A percentile compares a stretch with the other conserved stretches of the same genome.
Conservation (phyloP, 2,329 filamentous ascomycete genomes). For the Lasiodiplodia theobromae region DNA sequence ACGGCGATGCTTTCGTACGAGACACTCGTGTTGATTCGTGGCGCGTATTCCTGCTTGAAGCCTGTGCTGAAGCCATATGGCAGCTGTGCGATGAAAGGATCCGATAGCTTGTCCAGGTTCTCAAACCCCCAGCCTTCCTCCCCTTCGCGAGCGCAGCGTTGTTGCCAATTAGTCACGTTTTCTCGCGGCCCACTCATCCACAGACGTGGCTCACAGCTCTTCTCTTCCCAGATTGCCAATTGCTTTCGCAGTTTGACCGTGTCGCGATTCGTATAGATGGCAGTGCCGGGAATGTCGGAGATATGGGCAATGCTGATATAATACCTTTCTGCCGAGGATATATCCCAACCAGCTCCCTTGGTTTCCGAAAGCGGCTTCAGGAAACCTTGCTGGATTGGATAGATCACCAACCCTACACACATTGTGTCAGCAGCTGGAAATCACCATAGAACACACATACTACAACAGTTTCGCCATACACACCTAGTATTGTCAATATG, state of each 20-base stretch:
- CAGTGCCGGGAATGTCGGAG: neutral
- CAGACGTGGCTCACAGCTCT: neutral
- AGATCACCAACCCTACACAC: neutral
- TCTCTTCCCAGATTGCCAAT: neutral
- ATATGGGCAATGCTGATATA: neutral
- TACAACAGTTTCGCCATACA: neutral
- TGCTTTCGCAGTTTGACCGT: neutral
- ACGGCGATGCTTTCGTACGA: neutral
- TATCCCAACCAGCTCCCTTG: neutral
- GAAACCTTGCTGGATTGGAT: neutral
- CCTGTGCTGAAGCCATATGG: neutral
- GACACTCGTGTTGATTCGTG: neutral
- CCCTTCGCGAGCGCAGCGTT: neutral
- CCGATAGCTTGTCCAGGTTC: neutral
- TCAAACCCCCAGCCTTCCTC: neutral
- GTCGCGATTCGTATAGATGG: neutral
- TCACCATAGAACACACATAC: neutral
- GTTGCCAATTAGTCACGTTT: neutral
- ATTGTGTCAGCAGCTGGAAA: neutral
- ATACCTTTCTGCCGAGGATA: neutral
- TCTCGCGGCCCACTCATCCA: neutral
- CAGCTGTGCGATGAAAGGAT: neutral
- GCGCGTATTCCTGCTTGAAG: neutral
- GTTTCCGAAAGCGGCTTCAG: neutral
- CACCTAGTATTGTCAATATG: neutral